Percentiles rank a stretch among this genome's conserved stretches.
Evolutionary conservation across 805 yeast species (phyloP).

Genomic region (Candida namnaoensis): DNA sequence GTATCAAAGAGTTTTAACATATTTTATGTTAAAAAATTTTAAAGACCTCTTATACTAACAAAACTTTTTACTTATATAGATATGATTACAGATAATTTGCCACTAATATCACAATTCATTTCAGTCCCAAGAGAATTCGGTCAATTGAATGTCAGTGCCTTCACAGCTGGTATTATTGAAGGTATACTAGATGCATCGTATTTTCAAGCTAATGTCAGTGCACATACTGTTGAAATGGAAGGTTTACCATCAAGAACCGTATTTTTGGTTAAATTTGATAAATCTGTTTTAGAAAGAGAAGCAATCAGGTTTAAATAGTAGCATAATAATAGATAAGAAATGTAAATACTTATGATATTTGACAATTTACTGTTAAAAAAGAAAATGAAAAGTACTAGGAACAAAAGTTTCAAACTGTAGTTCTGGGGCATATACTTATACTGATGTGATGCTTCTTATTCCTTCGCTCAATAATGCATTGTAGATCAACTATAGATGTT

Average conservation of each 20-base stretch:
- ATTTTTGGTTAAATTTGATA: constrained; percentile 64
- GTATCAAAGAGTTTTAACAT: constrained; percentile 16
- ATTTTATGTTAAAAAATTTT: background rate
- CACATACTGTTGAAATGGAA: constrained; percentile 64
- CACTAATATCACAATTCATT: constrained; percentile 62
- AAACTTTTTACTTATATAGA: constrained; percentile 28
- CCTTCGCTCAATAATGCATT: no score
- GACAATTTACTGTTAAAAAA: no score
- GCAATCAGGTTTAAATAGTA: constrained; percentile 25
- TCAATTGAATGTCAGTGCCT: constrained; percentile 72
- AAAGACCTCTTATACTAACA: background rate
- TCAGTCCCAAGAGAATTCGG: constrained; percentile 76
- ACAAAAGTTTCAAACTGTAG: no score
- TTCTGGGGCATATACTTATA: no score
- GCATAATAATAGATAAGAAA: no score
- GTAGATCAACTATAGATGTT: no score
- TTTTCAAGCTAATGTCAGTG: constrained; percentile 72
- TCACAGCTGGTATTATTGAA: constrained; percentile 78
- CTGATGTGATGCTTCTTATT: no score
- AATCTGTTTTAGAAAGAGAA: constrained; percentile 47
- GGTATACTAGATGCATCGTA: constrained; percentile 70
- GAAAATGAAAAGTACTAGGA: no score
- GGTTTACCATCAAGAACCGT: constrained; percentile 61
- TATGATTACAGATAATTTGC: constrained; percentile 60
- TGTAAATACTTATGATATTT: no score